Evolutionary conservation across 2,329 filamentous ascomycete species (phyloP).

Genomic region (Paraconiothyrium sp.): DNA sequence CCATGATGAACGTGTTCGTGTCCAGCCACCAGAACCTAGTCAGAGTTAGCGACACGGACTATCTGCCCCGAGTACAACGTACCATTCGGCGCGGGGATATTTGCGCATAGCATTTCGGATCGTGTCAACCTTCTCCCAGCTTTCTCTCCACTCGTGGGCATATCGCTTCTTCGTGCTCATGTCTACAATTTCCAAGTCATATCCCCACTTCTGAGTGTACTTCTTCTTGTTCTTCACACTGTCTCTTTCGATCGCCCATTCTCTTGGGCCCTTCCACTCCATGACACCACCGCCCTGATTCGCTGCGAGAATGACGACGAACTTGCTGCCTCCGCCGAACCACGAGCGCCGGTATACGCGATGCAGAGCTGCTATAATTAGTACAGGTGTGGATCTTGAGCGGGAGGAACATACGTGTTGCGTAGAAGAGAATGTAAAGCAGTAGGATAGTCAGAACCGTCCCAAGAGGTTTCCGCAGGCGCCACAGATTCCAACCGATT

Average conservation of each 20-base stretch:
- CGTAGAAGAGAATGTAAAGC: conserved; percentile 72
- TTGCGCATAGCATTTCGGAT: conserved; percentile 89
- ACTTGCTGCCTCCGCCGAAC: conserved; percentile 88
- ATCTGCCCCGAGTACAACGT: conserved; percentile 47
- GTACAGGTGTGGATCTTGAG: conserved; percentile 2
- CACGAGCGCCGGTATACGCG: conserved; percentile 74
- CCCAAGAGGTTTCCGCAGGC: conserved; percentile 70
- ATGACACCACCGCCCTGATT: conserved; percentile 97
- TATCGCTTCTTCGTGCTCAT: conserved; percentile 99
- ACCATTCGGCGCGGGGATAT: conserved; percentile 97
- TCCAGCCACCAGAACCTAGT: conserved; percentile 99
- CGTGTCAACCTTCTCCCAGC: conserved; percentile 98
- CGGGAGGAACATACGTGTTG: conserved; percentile 72
- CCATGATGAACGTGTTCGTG: conserved; percentile 98
- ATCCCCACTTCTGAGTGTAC: conserved; percentile 89
- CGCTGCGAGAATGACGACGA: conserved; percentile 90
- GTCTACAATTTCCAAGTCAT: conserved; percentile 94
- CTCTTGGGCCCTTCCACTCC: conserved; percentile 97
- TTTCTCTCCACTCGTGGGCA: conserved; percentile 98
- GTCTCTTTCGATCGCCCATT: conserved; percentile 98
- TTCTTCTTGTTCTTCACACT: conserved; percentile 94
- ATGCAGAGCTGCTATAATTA: conserved; percentile 60
- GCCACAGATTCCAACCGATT: conserved; percentile 66
- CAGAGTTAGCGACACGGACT: conserved; percentile 36
- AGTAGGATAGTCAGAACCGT: conserved; percentile 69